phyloP scores from a whole-genome alignment of 177 flowering plant species.

The Vitis hybrid region DNA sequence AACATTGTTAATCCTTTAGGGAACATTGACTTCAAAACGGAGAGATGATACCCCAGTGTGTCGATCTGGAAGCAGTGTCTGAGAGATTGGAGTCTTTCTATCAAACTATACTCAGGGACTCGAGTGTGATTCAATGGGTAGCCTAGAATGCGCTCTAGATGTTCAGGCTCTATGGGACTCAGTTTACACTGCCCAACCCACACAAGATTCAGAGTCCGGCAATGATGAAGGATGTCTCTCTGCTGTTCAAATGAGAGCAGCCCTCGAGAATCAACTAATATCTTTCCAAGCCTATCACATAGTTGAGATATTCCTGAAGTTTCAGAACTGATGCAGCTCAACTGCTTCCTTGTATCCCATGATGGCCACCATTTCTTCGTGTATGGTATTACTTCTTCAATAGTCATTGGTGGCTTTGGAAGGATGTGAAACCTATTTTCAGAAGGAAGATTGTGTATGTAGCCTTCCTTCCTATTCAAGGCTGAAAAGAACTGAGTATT shows the following conservation, averaged over 20 bases:
- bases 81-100: slow-evolving; percentile 59
- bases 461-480: slow-evolving; percentile 78
- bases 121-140: slow-evolving; percentile 69
- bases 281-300: slow-evolving; percentile 62
- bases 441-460: slow-evolving; percentile 80
- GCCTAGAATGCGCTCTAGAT: slow-evolving; percentile 69
- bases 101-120: slow-evolving; percentile 23
- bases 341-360: slow-evolving; percentile 84
- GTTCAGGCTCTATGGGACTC: slow-evolving; percentile 64
- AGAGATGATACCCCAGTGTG: slow-evolving; percentile 77
- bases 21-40: slow-evolving; percentile 57
- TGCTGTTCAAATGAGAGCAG: slow-evolving; percentile 49
- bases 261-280: slow-evolving; percentile 49
- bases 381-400: slow-evolving; percentile 67
- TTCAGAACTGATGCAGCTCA: slow-evolving; percentile 53
- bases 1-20: slow-evolving; percentile 69
- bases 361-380: slow-evolving; percentile 86
- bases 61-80: slow-evolving; percentile 73
- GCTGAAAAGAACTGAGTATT: slow-evolving; percentile 66
- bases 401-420: slow-evolving; percentile 66
- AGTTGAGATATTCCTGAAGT: slow-evolving; percentile 40
- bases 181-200: slow-evolving; percentile 67
- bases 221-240: slow-evolving; percentile 56
- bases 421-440: slow-evolving; percentile 54
- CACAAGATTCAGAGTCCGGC: slow-evolving; percentile 52